Conservation (phyloP, 495 filamentous ascomycete genomes). For the Annulohypoxylon nitens region DNA sequence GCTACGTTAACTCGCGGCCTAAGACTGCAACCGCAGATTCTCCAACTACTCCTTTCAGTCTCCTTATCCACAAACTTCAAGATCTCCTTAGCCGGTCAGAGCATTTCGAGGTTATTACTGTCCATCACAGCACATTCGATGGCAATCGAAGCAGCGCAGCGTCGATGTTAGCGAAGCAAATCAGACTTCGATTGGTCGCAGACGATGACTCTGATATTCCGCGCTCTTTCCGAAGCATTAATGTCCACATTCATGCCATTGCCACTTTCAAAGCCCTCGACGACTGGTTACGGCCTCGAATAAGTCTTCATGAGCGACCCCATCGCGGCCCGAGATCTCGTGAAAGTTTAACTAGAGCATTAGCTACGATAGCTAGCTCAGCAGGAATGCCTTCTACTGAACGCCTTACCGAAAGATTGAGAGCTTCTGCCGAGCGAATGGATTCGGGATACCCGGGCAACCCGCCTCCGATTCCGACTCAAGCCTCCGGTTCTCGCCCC, state of each 20-base stretch:
- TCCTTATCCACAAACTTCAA: conserved; percentile 93
- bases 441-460: conserved; percentile 50
- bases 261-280: conserved; percentile 97
- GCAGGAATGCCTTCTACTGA: conserved; percentile 67
- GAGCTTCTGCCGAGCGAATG: conserved; percentile 51
- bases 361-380: conserved; percentile 85
- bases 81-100: conserved; percentile 96
- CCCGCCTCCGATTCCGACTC: conserved; percentile 52
- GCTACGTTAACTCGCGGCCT: conserved; percentile 70
- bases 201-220: conserved; percentile 93
- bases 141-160: conserved; percentile 91
- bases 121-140: conserved; percentile 92
- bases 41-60: conserved; percentile 86
- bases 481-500: conserved; percentile 56
- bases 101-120: conserved; percentile 97
- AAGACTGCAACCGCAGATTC: conserved; percentile 72
- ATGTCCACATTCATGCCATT: conserved; percentile 98
- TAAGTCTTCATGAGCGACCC: conserved; percentile 85
- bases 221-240: conserved; percentile 85
- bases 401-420: conserved; percentile 59
- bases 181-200: conserved; percentile 88
- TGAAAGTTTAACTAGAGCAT: conserved; percentile 74
- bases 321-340: conserved; percentile 70
- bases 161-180: conserved; percentile 96
- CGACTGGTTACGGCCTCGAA: conserved; percentile 93